Percentiles rank a stretch among this genome's conserved stretches.
Evolutionary conservation across 2,329 filamentous ascomycete genomes (phyloP).

Genomic region (Helicocarpus griseus): DNA sequence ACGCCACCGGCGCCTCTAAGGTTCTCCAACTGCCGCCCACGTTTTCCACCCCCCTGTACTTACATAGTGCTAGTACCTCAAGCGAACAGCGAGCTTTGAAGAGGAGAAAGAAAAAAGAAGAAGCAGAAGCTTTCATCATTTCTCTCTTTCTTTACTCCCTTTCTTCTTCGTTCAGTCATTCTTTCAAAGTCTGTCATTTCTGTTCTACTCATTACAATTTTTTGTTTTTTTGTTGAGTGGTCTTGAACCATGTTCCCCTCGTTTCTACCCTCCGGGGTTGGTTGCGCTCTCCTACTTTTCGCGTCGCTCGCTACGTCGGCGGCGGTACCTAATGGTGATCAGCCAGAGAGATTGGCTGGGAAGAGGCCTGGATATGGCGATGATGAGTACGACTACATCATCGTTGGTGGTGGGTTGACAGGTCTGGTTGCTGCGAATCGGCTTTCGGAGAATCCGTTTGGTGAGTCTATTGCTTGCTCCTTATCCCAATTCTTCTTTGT

Average conservation of each 20-base stretch:
- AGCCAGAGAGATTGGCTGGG: no score
- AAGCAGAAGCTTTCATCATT: neutral
- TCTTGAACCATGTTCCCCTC: slow-evolving; percentile 2
- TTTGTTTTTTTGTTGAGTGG: neutral
- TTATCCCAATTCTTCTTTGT: neutral
- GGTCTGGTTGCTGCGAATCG: slow-evolving; percentile 7
- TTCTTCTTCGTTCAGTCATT: neutral
- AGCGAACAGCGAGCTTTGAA: no score
- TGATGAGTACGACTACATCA: slow-evolving; percentile 7
- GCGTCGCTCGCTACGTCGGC: slow-evolving; percentile 2
- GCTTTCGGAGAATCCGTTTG: slow-evolving; percentile 4
- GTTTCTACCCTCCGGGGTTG: neutral
- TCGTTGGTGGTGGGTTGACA: slow-evolving; percentile 7
- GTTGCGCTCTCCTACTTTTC: neutral
- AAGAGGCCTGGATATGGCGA: neutral
- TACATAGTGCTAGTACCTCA: no score
- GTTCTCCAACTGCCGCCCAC: no score
- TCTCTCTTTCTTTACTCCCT: neutral
- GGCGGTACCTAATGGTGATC: neutral
- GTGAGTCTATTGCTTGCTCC: no score
- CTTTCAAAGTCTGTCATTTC: neutral
- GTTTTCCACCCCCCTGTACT: no score
- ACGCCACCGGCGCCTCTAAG: no score
- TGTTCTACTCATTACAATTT: neutral
- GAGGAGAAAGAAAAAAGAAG: no score